Evolutionary conservation across 495 filamentous ascomycete species (phyloP).

Genomic region (Trichoderma asperelloides): DNA sequence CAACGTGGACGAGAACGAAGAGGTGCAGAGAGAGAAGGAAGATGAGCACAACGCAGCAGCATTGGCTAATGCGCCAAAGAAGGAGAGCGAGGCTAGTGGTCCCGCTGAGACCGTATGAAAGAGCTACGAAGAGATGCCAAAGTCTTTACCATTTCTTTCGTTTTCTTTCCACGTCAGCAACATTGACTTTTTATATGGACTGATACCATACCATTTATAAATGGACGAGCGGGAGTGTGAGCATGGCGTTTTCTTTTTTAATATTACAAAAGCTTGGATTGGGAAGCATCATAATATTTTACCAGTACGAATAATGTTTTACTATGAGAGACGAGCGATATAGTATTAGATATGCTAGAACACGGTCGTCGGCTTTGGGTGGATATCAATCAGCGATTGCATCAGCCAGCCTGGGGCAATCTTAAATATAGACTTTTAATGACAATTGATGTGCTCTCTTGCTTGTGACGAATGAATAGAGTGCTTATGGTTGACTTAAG

Average conservation of each 20-base stretch:
- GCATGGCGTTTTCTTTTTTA: conserved; percentile 5
- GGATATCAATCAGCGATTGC: background rate
- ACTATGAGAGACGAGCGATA: background rate
- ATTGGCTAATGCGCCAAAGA: background rate
- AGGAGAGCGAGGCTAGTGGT: background rate
- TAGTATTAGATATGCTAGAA: background rate
- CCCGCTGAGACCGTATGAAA: background rate
- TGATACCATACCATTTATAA: background rate
- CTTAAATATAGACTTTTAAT: background rate
- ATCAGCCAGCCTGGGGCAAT: background rate
- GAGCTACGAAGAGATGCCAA: background rate
- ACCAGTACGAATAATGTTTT: background rate
- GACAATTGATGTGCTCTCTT: background rate
- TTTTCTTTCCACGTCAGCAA: background rate
- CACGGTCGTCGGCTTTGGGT: background rate
- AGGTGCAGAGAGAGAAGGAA: background rate
- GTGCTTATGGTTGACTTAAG: background rate
- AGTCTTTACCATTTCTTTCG: background rate
- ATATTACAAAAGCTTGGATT: background rate
- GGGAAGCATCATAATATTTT: background rate
- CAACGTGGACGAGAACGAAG: background rate
- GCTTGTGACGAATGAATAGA: background rate
- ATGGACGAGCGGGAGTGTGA: background rate
- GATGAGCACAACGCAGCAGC: background rate
- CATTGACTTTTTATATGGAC: background rate